Base-by-base conservation (phyloP, 768 basidiomycete genomes). In the Xerocomus brunneocitrinus region DNA sequence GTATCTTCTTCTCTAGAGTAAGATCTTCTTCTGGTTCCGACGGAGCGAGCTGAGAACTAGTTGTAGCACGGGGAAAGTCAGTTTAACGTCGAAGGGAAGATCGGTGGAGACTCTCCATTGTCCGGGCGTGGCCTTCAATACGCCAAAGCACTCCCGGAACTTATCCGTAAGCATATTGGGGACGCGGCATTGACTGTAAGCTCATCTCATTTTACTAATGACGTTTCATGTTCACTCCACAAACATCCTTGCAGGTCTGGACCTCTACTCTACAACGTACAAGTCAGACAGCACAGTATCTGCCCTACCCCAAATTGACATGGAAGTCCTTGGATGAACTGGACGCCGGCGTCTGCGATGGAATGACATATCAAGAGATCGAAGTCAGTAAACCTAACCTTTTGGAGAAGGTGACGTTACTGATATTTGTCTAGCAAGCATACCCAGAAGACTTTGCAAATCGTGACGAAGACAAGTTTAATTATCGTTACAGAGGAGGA, bases 301-400 rank as follows among this genome's bases (percentile, higher is more conserved):
- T 99, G 16, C 84, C 88, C 1, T 98, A 92, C 65, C 78, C 85
- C 43, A 97, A 98, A 62, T 74, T 98, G 58, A 98, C 95, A 3
- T 99, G 97, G 97, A 99, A 99, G 69, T 93, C 92, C 2, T 73
- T 99, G 49, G 97, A 99, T 63, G 97, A 99, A 71, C 78, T 99
- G 25, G 97, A 99, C 68, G 97, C 97, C 8, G 97, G 97, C 25
- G 97, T 99, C 32, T 99, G 97, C 64, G 97, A 99, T 71, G 97
- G 88, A 14, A 98, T 99, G 97, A 98, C 97, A 4, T 99, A 99
- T 62, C 87, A 92, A 74, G 95, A 98, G 78, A 98, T 99, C 53
- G 95, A 95, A 79, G 95, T 91, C 52, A 34, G 74, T 63, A 46
- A 31, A 51, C 27, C 36, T 24, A n/a, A 47, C 31, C 24, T 24